A percentile compares a stretch with the other conserved stretches of the same genome.
These are phyloP conservation scores for Fusarium nelsonii DNA, from an alignment of 2,329 filamentous ascomycete genomes.

Conservation along the genomic window DNA sequence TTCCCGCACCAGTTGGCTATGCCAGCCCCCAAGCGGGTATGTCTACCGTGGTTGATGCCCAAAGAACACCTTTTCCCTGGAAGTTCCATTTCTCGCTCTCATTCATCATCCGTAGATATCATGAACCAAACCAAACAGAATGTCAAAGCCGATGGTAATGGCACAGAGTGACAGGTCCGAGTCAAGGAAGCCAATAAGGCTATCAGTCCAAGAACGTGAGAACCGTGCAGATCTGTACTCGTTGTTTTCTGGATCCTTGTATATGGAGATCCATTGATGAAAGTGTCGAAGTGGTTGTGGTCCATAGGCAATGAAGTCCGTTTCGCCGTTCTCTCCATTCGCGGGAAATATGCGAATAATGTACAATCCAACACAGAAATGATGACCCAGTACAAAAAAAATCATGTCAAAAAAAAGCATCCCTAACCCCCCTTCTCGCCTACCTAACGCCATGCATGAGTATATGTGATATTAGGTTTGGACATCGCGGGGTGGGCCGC, in stretches of 20 bases:
- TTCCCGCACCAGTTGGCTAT: slow-evolving; percentile 42
- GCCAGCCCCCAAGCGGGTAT: slow-evolving; percentile 42
- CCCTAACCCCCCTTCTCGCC: slow-evolving; percentile 40
- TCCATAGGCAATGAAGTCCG: slow-evolving; percentile 51
- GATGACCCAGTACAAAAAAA: slow-evolving; percentile 48
- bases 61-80: slow-evolving; percentile 43
- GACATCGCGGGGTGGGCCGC: slow-evolving; percentile 53
- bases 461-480: slow-evolving; percentile 51
- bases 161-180: slow-evolving; percentile 47
- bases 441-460: slow-evolving; percentile 48
- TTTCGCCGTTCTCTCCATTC: slow-evolving; percentile 54
- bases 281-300: slow-evolving; percentile 43
- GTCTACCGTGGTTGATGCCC: slow-evolving; percentile 47
- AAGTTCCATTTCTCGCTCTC: slow-evolving; percentile 45
- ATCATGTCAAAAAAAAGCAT: slow-evolving; percentile 49
- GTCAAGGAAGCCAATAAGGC: slow-evolving; percentile 43
- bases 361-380: slow-evolving; percentile 58
- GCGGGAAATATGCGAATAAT: slow-evolving; percentile 56
- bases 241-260: slow-evolving; percentile 24
- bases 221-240: slow-evolving; percentile 40
- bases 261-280: slow-evolving; percentile 27
- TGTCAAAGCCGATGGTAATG: slow-evolving; percentile 50
- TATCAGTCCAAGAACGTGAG: slow-evolving; percentile 29
- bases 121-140: slow-evolving; percentile 50
- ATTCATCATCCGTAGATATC: slow-evolving; percentile 50